Percentiles rank a stretch among this genome's conserved stretches.
phyloP scores from a whole-genome alignment of 129 eudicot species.

The Flaveria brownii region DNA sequence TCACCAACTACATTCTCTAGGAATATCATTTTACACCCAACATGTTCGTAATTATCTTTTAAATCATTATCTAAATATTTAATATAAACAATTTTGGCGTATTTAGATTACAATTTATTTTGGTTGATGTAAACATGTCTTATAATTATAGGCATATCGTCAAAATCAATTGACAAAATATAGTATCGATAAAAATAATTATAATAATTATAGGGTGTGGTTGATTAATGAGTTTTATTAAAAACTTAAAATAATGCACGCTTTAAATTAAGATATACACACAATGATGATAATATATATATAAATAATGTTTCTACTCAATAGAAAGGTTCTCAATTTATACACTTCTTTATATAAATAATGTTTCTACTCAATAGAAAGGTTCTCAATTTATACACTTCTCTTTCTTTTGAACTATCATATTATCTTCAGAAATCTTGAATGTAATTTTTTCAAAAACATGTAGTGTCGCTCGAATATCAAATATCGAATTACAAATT shows the following conservation, averaged over 20 bases:
- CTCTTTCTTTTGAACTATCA: too few relatives aligned
- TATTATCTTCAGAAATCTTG: too few relatives aligned
- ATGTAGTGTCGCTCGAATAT: too few relatives aligned
- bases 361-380: too few relatives aligned
- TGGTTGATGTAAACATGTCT: neutral
- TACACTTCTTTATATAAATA: too few relatives aligned
- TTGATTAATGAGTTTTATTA: neutral
- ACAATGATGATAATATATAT: too few relatives aligned
- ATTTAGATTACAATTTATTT: neutral
- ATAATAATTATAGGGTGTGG: neutral
- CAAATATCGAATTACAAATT: neutral
- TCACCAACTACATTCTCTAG: constrained; percentile 25
- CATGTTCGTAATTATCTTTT: neutral
- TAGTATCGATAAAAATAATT: neutral
- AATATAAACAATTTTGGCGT: neutral
- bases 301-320: too few relatives aligned
- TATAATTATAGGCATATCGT: neutral
- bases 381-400: too few relatives aligned
- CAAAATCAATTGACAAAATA: neutral
- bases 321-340: too few relatives aligned
- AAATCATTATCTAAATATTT: neutral
- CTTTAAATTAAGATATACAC: too few relatives aligned
- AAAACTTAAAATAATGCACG: too few relatives aligned
- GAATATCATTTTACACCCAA: constrained; percentile 13
- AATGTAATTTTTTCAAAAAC: too few relatives aligned